phyloP scores from a whole-genome alignment of 495 filamentous ascomycete genomes.

The Aspergillus affinis region DNA sequence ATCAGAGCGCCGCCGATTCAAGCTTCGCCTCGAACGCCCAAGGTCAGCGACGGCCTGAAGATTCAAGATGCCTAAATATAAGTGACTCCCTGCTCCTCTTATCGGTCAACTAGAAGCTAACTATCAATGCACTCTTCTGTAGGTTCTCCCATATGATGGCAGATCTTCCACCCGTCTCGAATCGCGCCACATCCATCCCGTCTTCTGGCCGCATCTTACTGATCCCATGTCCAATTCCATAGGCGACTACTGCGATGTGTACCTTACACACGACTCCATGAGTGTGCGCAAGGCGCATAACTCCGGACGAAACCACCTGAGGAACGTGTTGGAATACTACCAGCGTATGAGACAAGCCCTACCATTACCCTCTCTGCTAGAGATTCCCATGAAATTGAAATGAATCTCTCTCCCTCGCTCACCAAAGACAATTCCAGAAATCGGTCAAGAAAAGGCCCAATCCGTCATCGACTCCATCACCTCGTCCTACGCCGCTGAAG shows the following conservation, averaged over 20 bases:
- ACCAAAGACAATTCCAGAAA: constrained; percentile 56
- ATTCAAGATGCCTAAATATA: constrained; percentile 78
- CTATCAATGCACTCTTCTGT: constrained; percentile 64
- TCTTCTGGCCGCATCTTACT: constrained; percentile 4
- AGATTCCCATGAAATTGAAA: not conserved
- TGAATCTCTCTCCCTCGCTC: not conserved
- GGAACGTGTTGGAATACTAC: constrained; percentile 98
- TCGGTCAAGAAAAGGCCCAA: constrained; percentile 97
- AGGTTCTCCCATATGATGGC: constrained; percentile 37
- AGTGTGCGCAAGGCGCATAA: constrained; percentile 99
- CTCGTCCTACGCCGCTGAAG: constrained; percentile 88
- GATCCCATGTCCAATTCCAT: constrained; percentile 25
- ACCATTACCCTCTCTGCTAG: not conserved
- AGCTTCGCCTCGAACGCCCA: constrained; percentile 26
- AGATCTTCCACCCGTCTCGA: constrained; percentile 3
- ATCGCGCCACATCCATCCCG: constrained; percentile 6
- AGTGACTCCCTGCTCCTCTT: constrained; percentile 36
- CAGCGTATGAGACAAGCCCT: constrained; percentile 61
- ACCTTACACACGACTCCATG: constrained; percentile 99
- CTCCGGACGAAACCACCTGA: constrained; percentile 89
- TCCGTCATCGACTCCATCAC: constrained; percentile 98
- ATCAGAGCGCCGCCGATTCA: constrained; percentile 16
- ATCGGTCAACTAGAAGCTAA: constrained; percentile 44
- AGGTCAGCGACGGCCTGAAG: constrained; percentile 21
- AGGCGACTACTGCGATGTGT: constrained; percentile 99